Evolutionary conservation across 768 basidiomycete genomes (phyloP).

Genomic region (Kwoniella bestiolae): DNA sequence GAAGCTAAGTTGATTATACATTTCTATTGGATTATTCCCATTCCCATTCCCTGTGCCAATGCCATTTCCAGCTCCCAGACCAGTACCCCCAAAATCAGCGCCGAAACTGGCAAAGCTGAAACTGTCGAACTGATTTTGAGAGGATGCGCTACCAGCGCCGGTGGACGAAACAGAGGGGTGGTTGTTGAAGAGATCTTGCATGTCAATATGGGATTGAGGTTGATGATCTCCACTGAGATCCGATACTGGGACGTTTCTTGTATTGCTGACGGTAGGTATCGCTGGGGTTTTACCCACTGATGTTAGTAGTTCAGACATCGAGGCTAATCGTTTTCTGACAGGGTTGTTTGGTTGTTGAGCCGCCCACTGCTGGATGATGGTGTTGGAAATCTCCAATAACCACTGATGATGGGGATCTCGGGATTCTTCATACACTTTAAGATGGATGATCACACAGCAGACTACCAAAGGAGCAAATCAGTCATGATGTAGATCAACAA

Average conservation of each 20-base stretch:
- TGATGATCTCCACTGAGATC: not conserved
- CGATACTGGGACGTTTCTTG: not conserved
- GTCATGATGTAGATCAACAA: not conserved
- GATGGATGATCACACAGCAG: slow-evolving; percentile 24
- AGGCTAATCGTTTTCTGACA: slow-evolving; percentile 6
- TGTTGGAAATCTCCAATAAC: slow-evolving; percentile 20
- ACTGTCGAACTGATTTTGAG: slow-evolving; percentile 1
- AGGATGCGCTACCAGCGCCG: not conserved
- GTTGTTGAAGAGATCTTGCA: slow-evolving; percentile 1
- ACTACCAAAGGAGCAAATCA: slow-evolving; percentile 1
- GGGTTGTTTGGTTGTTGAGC: slow-evolving; percentile 6
- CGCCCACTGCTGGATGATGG: slow-evolving; percentile 27
- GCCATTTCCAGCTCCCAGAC: too few species aligned
- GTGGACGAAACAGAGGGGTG: not conserved
- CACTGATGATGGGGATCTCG: slow-evolving; percentile 19
- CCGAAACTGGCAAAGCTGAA: not conserved
- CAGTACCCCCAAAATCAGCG: not conserved
- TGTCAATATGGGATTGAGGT: not conserved
- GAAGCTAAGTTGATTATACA: slow-evolving; percentile 9
- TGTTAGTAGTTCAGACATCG: slow-evolving; percentile 16
- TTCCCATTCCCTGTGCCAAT: too few species aligned
- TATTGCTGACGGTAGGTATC: not conserved
- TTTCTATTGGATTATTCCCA: slow-evolving; percentile 8
- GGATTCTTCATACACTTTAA: slow-evolving; percentile 15
- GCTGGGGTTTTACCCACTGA: not conserved